phyloP scores from a whole-genome alignment of 1,284 basidiomycete species.

The Pisolithus thermaeus region DNA sequence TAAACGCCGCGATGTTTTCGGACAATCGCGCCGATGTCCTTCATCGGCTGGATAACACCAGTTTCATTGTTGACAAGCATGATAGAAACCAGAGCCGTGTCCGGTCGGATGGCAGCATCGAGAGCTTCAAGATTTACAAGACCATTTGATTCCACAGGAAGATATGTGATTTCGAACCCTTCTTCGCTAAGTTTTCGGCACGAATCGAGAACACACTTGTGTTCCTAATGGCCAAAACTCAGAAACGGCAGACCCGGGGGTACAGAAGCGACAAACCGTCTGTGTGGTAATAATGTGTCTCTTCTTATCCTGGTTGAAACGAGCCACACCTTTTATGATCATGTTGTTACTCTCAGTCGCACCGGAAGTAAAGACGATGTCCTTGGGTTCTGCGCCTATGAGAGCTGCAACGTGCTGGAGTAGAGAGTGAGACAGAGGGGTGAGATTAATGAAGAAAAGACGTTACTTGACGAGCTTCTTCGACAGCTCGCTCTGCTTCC shows the following conservation, averaged over 20 bases:
- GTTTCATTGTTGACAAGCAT: slow-evolving; percentile 99
- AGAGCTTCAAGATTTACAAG: slow-evolving; percentile 74
- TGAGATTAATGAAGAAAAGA: background rate
- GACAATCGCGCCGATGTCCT: slow-evolving; percentile 87
- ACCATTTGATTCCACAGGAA: slow-evolving; percentile 89
- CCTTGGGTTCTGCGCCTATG: slow-evolving; percentile 92
- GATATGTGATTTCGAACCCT: slow-evolving; percentile 96
- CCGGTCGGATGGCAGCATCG: slow-evolving; percentile 80
- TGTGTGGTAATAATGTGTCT: slow-evolving; percentile 89
- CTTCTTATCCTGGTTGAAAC: slow-evolving; percentile 89
- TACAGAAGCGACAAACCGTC: slow-evolving; percentile 51
- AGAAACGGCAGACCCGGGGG: slow-evolving; percentile 1
- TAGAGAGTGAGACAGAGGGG: slow-evolving; percentile 13
- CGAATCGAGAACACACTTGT: slow-evolving; percentile 99
- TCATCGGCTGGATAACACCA: slow-evolving; percentile 96
- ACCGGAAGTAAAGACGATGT: slow-evolving; percentile 97
- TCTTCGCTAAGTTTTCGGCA: slow-evolving; percentile 94
- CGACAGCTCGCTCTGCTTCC: slow-evolving; percentile 95
- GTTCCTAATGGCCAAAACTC: slow-evolving; percentile 60
- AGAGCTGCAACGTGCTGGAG: slow-evolving; percentile 80
- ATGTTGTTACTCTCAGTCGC: slow-evolving; percentile 99
- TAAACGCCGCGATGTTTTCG: slow-evolving; percentile 84
- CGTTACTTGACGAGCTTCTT: slow-evolving; percentile 79
- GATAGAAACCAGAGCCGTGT: slow-evolving; percentile 87
- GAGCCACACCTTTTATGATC: slow-evolving; percentile 95